Conservation (phyloP, 805 yeast genomes). For the Wickerhamiella domercqiae region DNA sequence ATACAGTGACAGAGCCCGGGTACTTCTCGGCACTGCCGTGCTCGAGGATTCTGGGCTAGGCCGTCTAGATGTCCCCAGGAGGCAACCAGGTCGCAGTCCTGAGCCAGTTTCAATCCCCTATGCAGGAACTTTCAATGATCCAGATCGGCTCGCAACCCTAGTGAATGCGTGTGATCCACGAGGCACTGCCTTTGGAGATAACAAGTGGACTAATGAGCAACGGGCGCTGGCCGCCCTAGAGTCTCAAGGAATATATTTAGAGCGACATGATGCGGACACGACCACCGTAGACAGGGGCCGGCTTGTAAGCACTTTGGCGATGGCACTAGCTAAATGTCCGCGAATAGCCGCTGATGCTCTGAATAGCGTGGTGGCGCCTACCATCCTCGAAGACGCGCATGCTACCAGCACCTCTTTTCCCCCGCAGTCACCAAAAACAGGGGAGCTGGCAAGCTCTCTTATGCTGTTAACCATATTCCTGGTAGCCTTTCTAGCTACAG, state of each 20-base stretch:
- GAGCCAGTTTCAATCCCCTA: neutral
- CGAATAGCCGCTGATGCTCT: no score
- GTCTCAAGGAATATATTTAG: neutral
- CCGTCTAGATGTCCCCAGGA: neutral
- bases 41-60: constrained; percentile 1
- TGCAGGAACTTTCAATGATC: constrained; percentile 1
- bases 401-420: neutral
- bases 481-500: neutral
- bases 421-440: neutral
- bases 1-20: neutral
- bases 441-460: neutral
- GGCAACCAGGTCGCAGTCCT: neutral
- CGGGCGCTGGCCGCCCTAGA: neutral
- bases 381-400: neutral
- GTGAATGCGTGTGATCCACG: constrained; percentile 1
- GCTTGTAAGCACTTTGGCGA: neutral
- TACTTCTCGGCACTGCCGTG: neutral
- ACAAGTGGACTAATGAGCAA: neutral
- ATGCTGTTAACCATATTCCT: neutral
- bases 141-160: neutral
- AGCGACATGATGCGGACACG: no score
- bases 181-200: neutral
- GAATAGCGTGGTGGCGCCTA: no score
- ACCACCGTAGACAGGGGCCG: no score
- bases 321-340: neutral